These are phyloP conservation scores for Solanum clarkiae DNA, from an alignment of 257 asterid genomes.

Conservation along the genomic window DNA sequence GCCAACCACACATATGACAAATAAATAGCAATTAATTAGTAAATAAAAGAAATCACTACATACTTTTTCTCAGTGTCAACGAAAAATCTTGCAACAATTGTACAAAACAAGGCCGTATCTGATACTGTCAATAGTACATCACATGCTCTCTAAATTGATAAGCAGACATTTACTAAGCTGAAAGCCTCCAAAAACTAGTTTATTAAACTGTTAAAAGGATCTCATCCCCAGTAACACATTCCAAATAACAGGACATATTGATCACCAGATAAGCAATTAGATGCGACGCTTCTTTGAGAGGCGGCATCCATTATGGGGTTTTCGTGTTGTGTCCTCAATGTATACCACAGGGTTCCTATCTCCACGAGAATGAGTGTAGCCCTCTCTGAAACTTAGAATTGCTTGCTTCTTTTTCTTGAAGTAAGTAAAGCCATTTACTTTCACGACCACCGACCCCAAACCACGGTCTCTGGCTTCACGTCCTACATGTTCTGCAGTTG, in stretches of 20 bases:
- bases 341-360: constrained; percentile 58
- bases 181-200: neutral
- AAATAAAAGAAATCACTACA: neutral
- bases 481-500: constrained; percentile 82
- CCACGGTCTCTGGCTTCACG: constrained; percentile 54
- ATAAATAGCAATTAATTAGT: neutral
- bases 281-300: constrained; percentile 62
- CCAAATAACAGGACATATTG: neutral
- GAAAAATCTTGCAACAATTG: neutral
- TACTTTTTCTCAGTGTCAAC: neutral
- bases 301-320: constrained; percentile 90
- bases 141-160: neutral
- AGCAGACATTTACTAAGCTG: neutral
- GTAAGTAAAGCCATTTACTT: constrained; percentile 59
- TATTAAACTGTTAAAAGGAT: neutral
- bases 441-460: constrained; percentile 68
- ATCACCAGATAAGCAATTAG: constrained; percentile 10
- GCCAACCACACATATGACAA: neutral
- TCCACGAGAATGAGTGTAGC: constrained; percentile 58
- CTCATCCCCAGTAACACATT: neutral
- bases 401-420: constrained; percentile 76
- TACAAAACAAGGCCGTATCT: neutral
- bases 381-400: constrained; percentile 66
- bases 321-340: constrained; percentile 79
- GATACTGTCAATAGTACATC: neutral